Evolutionary conservation across 2,329 filamentous ascomycete genomes (phyloP), one percentile per base, ranked within the genome.

Genomic region (Fusarium sp.): DNA sequence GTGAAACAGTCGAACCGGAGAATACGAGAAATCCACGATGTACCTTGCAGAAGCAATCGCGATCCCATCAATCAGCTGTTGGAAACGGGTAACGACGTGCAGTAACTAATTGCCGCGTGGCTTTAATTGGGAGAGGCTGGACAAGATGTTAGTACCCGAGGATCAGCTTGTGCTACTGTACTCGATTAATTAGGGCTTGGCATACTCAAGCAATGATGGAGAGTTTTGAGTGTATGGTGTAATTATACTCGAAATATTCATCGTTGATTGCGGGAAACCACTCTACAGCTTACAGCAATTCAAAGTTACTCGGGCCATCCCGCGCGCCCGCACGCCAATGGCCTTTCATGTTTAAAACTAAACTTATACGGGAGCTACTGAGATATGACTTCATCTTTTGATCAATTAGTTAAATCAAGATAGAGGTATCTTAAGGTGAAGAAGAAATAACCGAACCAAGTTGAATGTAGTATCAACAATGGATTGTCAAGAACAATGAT

Each of bases 271-370:
- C 3, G 34, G 34, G 40, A 42, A 4, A 30, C 29, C 55, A 12
- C 16, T 37, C 22, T 57, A 13, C 4, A 57, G 10, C 18, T 37
- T 52, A 52, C 22, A 27, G 30, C 47, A 24, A 60, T 62, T 62
- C 73, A 74, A 66, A 70, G 69, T 64, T 64, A 53, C 60, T 59
- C 73, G 73, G 73, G 59, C 64, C 69, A 68, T 74, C 73, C 74
- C 73, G 73, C 44, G 51, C 73, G 60, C 57, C 52, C 71, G 67
- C 54, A 55, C 67, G 58, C 68, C 70, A 74, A 67, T 51, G 53
- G 48, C 12, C 44, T 40, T 37, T 37, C 27, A 53, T 45, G 47
- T 42, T 37, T 57, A 57, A 37, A 40, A 44, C 48, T 9, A 59
- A 41, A 57, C 54, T 59, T 62, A 22, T 46, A 45, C 55, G 63